Conservation (phyloP, 768 basidiomycete genomes). For the Tricholoma bakamatsutake region DNA sequence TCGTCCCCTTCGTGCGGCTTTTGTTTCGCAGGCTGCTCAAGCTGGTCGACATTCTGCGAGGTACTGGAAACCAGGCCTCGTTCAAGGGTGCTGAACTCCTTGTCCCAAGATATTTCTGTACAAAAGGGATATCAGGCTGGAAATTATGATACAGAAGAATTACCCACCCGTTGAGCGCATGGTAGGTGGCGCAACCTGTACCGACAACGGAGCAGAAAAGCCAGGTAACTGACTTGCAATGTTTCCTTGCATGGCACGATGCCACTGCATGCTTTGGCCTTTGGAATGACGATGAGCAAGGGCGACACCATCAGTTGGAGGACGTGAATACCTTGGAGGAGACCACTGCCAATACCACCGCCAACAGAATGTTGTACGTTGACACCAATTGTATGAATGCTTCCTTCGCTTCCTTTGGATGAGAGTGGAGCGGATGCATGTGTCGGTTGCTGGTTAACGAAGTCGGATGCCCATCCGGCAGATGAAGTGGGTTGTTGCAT, state of each 20-base stretch:
- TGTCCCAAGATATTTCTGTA: constrained; percentile 53
- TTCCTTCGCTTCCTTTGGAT: constrained; percentile 1
- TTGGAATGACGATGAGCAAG: neutral
- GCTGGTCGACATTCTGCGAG: constrained; percentile 19
- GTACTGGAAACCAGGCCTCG: constrained; percentile 22
- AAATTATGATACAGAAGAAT: neutral
- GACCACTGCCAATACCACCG: neutral
- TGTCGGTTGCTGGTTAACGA: constrained; percentile 35
- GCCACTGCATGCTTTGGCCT: constrained; percentile 38
- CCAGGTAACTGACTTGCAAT: constrained; percentile 28
- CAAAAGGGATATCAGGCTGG: neutral
- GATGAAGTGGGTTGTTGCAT: constrained; percentile 18
- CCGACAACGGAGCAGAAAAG: constrained; percentile 22
- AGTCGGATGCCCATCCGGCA: constrained; percentile 61
- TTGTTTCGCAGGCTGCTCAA: constrained; percentile 13
- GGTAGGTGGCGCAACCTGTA: constrained; percentile 18
- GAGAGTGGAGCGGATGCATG: constrained; percentile 5
- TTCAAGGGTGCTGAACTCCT: constrained; percentile 58
- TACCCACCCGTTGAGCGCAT: constrained; percentile 6
- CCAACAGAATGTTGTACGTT: neutral
- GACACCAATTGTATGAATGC: neutral
- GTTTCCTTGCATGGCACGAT: constrained; percentile 28
- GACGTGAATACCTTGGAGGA: constrained; percentile 16
- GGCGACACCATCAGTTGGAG: neutral
- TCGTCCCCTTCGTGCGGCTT: constrained; percentile 49